Evolutionary conservation across 164 flowering plant genomes (phyloP), one percentile per base, ranked within the genome.

Genomic region (Amborella trichopoda): DNA sequence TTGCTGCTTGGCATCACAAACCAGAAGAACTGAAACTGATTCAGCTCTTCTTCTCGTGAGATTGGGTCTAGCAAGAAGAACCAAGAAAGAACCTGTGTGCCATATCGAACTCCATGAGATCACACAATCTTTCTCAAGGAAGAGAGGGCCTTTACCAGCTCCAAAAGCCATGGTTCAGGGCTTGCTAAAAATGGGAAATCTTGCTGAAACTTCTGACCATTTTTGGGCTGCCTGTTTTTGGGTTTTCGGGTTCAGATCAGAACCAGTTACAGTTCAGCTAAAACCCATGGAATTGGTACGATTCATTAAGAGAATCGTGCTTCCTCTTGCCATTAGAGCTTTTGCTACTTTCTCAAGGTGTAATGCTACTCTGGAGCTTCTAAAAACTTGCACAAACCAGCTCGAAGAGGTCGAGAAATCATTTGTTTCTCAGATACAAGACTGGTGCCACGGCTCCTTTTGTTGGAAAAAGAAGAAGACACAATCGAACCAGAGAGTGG

Each of bases 401-500:
- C 78, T 88, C 0, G 88, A 87, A 47, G 88, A 87, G 48, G 83
- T 77, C 0, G 94, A 87, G 77, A 87, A 83, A 57, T 83, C 94
- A 2, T 88, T 88, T 18, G 90, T 79, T 33, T 74, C 85, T 4
- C 94, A 83, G 55, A 76, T 87, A 52, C 87, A 83, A 52, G 83
- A 83, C 28, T 77, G 79, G 87, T 69, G 78, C 52, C 84, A 77
- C 44, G 74, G 81, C 4, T 78, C 89, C 1, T 62, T 80, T n/a
- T 87, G 96, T 54, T 83, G 96, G 96, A 38, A 22, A 22, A 83
- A 72, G 48, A 76, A 73, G 48, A 75, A 52, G 51, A 20, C 65
- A 27, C 67, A 67, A 14, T 59, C 70, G 2, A 53, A 52, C 27
- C 65, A 71, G 19, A 67, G 68, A 47, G 86, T 87, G 52, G 96